Evolutionary conservation across 2,329 filamentous ascomycete genomes (phyloP), one percentile per base, ranked within the genome.

Genomic region (Claviceps capensis): DNA sequence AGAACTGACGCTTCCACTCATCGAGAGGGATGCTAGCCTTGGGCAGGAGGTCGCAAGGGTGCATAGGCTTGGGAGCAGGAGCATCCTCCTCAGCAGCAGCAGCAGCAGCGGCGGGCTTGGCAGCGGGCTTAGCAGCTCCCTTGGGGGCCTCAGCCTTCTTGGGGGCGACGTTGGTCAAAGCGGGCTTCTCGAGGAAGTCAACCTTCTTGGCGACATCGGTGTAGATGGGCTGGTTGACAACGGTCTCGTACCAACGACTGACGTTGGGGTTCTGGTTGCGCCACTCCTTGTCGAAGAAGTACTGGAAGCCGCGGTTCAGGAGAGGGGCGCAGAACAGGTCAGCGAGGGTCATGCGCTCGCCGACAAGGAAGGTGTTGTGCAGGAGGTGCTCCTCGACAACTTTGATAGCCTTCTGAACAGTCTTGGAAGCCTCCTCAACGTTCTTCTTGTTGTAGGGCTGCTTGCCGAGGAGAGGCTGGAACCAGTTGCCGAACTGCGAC

Each of bases 1-100:
- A 98, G 83, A 95, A 98, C 72, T 88, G 84, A 67, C 93, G 89
- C 86, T 98, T 98, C 87, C 85, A 95, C 75, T 98, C 93, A 68
- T 98, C 93, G 53, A 98, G 80, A 62, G 85, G 78, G 67, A 95
- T 80, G 53, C 84, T 82, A 56, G 93, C 76, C 69, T 83, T 85
- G 65, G 83, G 82, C 52, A 97, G 86, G 60, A 81, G 71, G 71
- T 95, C 91, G 59, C 95, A 79, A 62, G 93, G 90, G 79, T 98
- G 93, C 86, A 97, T 98, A 68, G 90, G 73, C 84, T 96, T 97
- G 66, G 88, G 87, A 57, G 82, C 69, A 54, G 74, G 73, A 57
- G 65, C 64, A 48, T 67, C 67, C 23, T 59, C 72, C 51, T 70
- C 64, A n/a, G 71, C 60, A 17, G 68, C 62, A 17, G 68, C 62